phyloP scores from a whole-genome alignment of 805 yeast species.

The Cyberlindnera amylophila region DNA sequence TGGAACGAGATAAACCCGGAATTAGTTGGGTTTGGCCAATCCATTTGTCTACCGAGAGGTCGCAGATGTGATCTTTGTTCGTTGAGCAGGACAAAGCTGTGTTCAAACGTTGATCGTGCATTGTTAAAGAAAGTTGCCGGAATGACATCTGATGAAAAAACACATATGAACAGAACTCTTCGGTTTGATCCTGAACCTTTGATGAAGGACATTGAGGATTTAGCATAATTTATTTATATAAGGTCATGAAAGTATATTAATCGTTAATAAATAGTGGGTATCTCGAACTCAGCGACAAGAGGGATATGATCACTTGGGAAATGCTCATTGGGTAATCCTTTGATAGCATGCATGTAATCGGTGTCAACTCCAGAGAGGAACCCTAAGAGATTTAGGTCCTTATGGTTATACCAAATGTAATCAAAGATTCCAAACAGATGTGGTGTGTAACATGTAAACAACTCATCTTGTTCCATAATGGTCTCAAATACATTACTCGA shows the following conservation, averaged over 20 bases:
- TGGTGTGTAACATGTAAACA: slow-evolving; percentile 44
- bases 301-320: slow-evolving; percentile 44
- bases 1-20: slow-evolving; percentile 88
- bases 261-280: slow-evolving; percentile 13
- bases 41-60: slow-evolving; percentile 71
- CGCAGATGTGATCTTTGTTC: slow-evolving; percentile 69
- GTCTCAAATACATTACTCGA: slow-evolving; percentile 30
- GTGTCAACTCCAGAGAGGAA: slow-evolving; percentile 50
- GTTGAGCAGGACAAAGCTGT: slow-evolving; percentile 48
- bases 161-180: slow-evolving; percentile 25
- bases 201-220: slow-evolving; percentile 35
- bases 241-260: background rate
- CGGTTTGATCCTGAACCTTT: slow-evolving; percentile 41
- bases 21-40: slow-evolving; percentile 92
- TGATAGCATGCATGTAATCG: slow-evolving; percentile 29
- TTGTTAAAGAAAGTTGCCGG: slow-evolving; percentile 32
- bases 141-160: slow-evolving; percentile 21
- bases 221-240: slow-evolving; percentile 11
- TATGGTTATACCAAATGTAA: slow-evolving; percentile 50
- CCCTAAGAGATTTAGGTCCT: slow-evolving; percentile 36
- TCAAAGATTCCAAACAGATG: slow-evolving; percentile 51
- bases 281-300: slow-evolving; percentile 24
- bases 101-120: slow-evolving; percentile 53
- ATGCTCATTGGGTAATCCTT: slow-evolving; percentile 51
- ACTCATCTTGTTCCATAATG: slow-evolving; percentile 15